Evolutionary conservation across 306 rosid species (phyloP).

Genomic region (Macrotyloma uniflorum): DNA sequence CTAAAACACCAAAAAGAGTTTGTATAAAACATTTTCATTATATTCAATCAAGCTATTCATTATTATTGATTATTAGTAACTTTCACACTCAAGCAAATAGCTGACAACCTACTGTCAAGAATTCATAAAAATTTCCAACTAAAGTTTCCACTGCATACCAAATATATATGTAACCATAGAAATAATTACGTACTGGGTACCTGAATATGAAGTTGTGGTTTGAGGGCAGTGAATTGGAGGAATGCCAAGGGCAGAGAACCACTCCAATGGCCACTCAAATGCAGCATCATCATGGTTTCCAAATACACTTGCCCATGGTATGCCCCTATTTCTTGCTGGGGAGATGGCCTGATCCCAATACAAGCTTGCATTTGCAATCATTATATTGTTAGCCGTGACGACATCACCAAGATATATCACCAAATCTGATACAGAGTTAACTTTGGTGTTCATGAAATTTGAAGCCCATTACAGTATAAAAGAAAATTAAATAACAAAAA

Average conservation of each 20-base stretch:
- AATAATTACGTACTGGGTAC: conserved; percentile 35
- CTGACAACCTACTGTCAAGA: not conserved
- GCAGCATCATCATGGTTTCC: conserved; percentile 91
- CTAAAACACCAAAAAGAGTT: not conserved
- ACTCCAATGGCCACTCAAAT: conserved; percentile 79
- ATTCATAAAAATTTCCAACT: conserved; percentile 6
- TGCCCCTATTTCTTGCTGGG: conserved; percentile 68
- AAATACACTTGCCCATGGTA: conserved; percentile 81
- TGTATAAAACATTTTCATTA: not conserved
- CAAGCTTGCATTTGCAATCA: conserved; percentile 69
- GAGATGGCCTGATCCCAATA: conserved; percentile 83
- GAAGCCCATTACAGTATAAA: not conserved
- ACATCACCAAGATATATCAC: conserved; percentile 91
- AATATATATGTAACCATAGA: not conserved
- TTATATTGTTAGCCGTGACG: conserved; percentile 79
- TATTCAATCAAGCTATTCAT: conserved; percentile 3
- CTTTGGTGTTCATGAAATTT: not conserved
- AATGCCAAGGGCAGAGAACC: conserved; percentile 78
- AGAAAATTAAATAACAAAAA: not conserved
- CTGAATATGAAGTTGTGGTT: conserved; percentile 47
- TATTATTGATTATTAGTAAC: not conserved
- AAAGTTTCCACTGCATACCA: not conserved
- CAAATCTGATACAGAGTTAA: conserved; percentile 59
- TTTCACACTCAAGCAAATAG: not conserved
- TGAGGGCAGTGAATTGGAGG: conserved; percentile 59